Percentiles rank a stretch among this genome's conserved stretches.
Conservation (phyloP, 805 yeast species). For the Kuraishia cidri region DNA sequence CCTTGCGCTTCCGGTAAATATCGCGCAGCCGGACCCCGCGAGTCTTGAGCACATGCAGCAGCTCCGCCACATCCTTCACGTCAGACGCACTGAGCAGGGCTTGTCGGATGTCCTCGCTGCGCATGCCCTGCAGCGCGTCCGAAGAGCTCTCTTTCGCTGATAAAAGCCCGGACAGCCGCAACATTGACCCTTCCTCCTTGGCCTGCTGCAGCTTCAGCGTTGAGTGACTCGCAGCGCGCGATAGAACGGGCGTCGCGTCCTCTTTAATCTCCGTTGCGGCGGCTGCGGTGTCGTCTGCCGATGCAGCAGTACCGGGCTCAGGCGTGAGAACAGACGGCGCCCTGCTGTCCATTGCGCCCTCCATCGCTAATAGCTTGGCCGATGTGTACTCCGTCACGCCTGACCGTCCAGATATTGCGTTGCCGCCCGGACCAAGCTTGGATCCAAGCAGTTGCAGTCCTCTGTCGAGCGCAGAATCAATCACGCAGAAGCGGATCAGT, state of each 20-base stretch:
- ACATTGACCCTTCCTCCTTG: constrained; percentile 30
- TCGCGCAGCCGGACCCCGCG: constrained; percentile 31
- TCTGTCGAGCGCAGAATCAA: constrained; percentile 63
- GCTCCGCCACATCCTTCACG: constrained; percentile 24
- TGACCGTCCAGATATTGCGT: no score
- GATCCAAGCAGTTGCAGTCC: constrained; percentile 26
- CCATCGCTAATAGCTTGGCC: no score
- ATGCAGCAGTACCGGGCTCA: no score
- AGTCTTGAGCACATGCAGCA: constrained; percentile 26
- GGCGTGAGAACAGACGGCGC: no score
- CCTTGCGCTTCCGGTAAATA: no score
- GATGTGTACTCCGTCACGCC: no score
- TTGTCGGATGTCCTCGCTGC: constrained; percentile 25
- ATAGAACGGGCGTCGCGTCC: no score
- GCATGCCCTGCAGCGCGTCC: constrained; percentile 1
- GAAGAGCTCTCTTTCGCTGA: constrained; percentile 3
- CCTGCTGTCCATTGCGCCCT: no score
- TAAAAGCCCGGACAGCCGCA: constrained; percentile 16
- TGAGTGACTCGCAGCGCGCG: constrained; percentile 4
- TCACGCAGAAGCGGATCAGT: constrained; percentile 54
- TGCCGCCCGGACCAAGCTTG: no score
- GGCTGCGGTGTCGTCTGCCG: no score
- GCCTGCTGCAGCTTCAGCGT: constrained; percentile 22
- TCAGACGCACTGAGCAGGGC: constrained; percentile 25
- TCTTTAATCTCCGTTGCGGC: no score